Conservation (phyloP, 805 yeast species). For the Clavispora fructus region DNA sequence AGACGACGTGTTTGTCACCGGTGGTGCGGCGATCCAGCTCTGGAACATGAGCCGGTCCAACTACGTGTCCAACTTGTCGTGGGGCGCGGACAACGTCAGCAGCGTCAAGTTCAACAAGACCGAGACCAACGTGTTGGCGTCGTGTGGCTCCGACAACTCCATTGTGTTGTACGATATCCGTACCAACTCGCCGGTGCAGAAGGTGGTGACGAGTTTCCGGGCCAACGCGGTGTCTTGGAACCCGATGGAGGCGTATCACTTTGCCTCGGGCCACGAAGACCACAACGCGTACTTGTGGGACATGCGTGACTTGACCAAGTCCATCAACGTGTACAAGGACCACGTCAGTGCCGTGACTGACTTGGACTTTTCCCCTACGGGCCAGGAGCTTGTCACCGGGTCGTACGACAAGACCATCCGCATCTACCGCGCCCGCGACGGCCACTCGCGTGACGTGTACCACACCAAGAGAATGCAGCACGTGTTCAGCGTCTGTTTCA, state of each 20-base stretch:
- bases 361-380: conserved; percentile 94
- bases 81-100: conserved; percentile 94
- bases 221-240: conserved; percentile 91
- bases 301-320: conserved; percentile 83
- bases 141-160: conserved; percentile 82
- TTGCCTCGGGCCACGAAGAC: conserved; percentile 90
- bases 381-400: conserved; percentile 92
- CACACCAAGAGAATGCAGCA: conserved; percentile 98
- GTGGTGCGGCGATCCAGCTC: conserved; percentile 83
- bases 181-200: conserved; percentile 88
- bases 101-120: conserved; percentile 84
- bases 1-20: conserved; percentile 77
- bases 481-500: conserved; percentile 73
- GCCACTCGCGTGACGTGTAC: conserved; percentile 92
- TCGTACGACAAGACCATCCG: conserved; percentile 92
- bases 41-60: conserved; percentile 86
- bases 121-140: conserved; percentile 83
- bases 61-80: conserved; percentile 71
- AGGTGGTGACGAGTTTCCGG: conserved; percentile 74
- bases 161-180: conserved; percentile 86
- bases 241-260: conserved; percentile 94
- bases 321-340: conserved; percentile 84
- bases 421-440: conserved; percentile 67
- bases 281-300: conserved; percentile 94
- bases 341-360: conserved; percentile 96